Evolutionary conservation across 1,284 basidiomycete genomes (phyloP).

Genomic region (Ceratobasidium sp.): DNA sequence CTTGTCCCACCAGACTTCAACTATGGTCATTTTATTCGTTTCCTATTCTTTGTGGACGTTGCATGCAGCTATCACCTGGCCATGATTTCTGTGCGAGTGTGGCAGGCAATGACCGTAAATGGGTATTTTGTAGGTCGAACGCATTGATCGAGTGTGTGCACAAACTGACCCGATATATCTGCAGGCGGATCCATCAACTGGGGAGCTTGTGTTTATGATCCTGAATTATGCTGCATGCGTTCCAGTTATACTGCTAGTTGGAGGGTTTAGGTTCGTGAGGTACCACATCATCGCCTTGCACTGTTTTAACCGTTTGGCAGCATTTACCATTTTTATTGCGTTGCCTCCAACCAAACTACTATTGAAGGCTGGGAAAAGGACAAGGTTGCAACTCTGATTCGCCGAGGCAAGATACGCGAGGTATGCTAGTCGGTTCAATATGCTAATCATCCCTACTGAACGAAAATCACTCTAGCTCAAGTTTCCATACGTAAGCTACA

Average conservation of each 20-base stretch:
- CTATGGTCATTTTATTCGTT: constrained; percentile 90
- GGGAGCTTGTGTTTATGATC: constrained; percentile 83
- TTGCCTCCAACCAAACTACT: constrained; percentile 89
- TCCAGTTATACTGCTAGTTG: constrained; percentile 86
- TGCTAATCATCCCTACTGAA: not conserved
- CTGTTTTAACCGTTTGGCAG: constrained; percentile 52
- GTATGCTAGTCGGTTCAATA: constrained; percentile 52
- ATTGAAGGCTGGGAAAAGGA: constrained; percentile 99
- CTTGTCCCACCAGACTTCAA: constrained; percentile 57
- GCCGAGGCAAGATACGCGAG: constrained; percentile 85
- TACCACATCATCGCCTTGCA: not conserved
- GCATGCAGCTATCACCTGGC: constrained; percentile 81
- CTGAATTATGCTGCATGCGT: constrained; percentile 87
- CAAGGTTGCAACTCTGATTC: constrained; percentile 84
- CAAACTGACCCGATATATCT: constrained; percentile 49
- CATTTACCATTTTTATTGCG: constrained; percentile 85
- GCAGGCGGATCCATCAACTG: constrained; percentile 72
- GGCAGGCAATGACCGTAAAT: constrained; percentile 54
- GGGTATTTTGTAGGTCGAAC: constrained; percentile 48
- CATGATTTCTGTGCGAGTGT: constrained; percentile 76
- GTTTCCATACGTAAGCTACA: constrained; percentile 84
- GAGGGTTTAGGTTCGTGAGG: constrained; percentile 73
- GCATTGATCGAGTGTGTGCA: constrained; percentile 63
- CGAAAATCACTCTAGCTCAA: constrained; percentile 63
- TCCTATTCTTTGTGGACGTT: constrained; percentile 91